Evolutionary conservation across 805 yeast species (phyloP).

Genomic region (Kazachstania taianensis): DNA sequence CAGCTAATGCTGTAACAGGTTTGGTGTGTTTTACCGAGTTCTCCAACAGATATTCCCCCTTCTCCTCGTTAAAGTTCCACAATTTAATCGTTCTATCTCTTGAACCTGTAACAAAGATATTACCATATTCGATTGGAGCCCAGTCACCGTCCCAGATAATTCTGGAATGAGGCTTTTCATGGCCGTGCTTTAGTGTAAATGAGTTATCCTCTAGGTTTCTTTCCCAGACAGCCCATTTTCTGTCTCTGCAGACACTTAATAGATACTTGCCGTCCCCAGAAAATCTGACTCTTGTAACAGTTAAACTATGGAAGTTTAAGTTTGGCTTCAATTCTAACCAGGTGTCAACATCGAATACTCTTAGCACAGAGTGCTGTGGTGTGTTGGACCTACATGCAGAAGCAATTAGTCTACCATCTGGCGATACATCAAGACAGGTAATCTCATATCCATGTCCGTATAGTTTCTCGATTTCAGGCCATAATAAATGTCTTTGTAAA

Average conservation of each 20-base stretch:
- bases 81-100: conserved; percentile 73
- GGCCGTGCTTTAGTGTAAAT: conserved; percentile 32
- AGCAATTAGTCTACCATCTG: conserved; percentile 56
- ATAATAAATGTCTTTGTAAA: conserved; percentile 79
- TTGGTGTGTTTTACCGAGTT: conserved; percentile 36
- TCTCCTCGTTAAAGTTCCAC: conserved; percentile 44
- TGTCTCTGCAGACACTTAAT: conserved; percentile 78
- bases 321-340: conserved; percentile 53
- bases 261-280: conserved; percentile 57
- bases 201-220: conserved; percentile 31
- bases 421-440: conserved; percentile 63
- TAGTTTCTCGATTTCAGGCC: conserved; percentile 90
- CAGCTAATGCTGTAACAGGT: conserved; percentile 63
- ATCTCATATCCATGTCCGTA: conserved; percentile 98
- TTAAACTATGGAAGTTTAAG: conserved; percentile 64
- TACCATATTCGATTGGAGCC: conserved; percentile 44
- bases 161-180: conserved; percentile 75
- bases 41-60: conserved; percentile 31
- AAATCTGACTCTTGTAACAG: conserved; percentile 75
- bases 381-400: conserved; percentile 88
- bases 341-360: conserved; percentile 54
- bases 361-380: conserved; percentile 72
- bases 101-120: conserved; percentile 71
- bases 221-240: conserved; percentile 72
- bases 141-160: conserved; percentile 95